These are phyloP conservation scores for Phytophthora podocarpi DNA, from an alignment of 352 stramenopile species.

Conservation along the genomic window DNA sequence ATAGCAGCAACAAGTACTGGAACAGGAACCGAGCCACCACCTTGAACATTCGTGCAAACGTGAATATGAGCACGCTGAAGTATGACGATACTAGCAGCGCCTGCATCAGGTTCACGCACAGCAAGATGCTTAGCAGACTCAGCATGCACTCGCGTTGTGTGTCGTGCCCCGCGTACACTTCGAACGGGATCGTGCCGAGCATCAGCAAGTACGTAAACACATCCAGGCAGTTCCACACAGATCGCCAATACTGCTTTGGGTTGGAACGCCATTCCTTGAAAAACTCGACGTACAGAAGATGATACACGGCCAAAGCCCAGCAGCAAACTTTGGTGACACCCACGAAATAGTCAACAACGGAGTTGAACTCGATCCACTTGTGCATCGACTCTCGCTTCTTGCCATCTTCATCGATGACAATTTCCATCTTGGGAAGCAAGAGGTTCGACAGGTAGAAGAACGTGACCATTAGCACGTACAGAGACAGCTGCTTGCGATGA, in stretches of 20 bases:
- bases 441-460: constrained; percentile 67
- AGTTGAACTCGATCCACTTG: constrained; percentile 51
- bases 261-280: constrained; percentile 59
- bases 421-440: constrained; percentile 46
- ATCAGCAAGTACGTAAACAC: constrained; percentile 56
- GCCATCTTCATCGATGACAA: constrained; percentile 33
- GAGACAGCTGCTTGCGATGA: constrained; percentile 47
- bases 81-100: constrained; percentile 57
- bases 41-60: constrained; percentile 66
- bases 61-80: constrained; percentile 70
- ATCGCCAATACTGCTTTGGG: constrained; percentile 50
- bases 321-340: constrained; percentile 48
- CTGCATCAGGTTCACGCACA: constrained; percentile 65
- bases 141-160: constrained; percentile 54
- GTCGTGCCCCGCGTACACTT: constrained; percentile 40
- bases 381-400: constrained; percentile 34
- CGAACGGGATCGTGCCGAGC: constrained; percentile 52
- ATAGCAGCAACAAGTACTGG: constrained; percentile 53
- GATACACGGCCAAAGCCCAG: constrained; percentile 52
- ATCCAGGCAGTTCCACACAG: constrained; percentile 61
- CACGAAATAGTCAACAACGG: constrained; percentile 46
- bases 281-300: constrained; percentile 64
- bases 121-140: constrained; percentile 54
- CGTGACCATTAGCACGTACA: constrained; percentile 55
- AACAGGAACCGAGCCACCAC: constrained; percentile 60